Percentiles rank a stretch among this genome's conserved stretches.
phyloP scores from a whole-genome alignment of 2,329 filamentous ascomycete genomes.

The Mycosphaerella sp. region DNA sequence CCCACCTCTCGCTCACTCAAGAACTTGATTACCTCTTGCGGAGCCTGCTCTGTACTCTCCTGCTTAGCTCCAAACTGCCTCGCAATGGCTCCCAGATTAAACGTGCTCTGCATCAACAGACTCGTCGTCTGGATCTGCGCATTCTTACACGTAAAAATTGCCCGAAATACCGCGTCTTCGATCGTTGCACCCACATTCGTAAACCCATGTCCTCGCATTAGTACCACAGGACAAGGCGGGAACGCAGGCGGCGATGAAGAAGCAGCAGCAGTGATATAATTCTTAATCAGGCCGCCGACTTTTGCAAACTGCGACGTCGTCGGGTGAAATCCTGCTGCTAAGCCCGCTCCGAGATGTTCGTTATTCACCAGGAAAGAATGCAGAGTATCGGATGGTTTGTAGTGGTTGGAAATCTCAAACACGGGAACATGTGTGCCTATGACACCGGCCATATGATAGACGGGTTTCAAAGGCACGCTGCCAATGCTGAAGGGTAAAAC shows the following conservation, averaged over 20 bases:
- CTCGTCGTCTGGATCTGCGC: constrained; percentile 40
- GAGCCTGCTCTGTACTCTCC: constrained; percentile 36
- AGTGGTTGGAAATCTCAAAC: constrained; percentile 32
- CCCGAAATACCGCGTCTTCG: constrained; percentile 42
- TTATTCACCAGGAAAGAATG: constrained; percentile 34
- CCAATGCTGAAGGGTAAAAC: constrained; percentile 41
- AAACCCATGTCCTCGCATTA: constrained; percentile 44
- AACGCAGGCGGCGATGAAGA: constrained; percentile 11
- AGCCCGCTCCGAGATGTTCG: constrained; percentile 30
- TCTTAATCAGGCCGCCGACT: constrained; percentile 28
- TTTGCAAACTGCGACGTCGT: constrained; percentile 24
- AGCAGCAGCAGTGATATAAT: constrained; percentile 25
- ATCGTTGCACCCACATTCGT: constrained; percentile 38
- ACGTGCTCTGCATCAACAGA: constrained; percentile 32
- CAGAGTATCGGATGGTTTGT: constrained; percentile 24
- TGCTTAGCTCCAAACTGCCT: constrained; percentile 37
- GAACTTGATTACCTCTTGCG: constrained; percentile 38
- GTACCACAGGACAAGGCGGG: constrained; percentile 26
- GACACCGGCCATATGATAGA: constrained; percentile 41
- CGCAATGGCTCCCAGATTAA: constrained; percentile 35
- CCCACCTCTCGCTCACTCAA: constrained; percentile 38
- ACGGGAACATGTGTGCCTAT: constrained; percentile 28
- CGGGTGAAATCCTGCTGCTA: constrained; percentile 30
- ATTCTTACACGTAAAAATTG: constrained; percentile 38
- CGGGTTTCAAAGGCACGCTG: constrained; percentile 39